Evolutionary conservation across 2,329 filamentous ascomycete genomes (phyloP), one percentile per base, ranked within the genome.

Genomic region (Botryotinia narcissicola): DNA sequence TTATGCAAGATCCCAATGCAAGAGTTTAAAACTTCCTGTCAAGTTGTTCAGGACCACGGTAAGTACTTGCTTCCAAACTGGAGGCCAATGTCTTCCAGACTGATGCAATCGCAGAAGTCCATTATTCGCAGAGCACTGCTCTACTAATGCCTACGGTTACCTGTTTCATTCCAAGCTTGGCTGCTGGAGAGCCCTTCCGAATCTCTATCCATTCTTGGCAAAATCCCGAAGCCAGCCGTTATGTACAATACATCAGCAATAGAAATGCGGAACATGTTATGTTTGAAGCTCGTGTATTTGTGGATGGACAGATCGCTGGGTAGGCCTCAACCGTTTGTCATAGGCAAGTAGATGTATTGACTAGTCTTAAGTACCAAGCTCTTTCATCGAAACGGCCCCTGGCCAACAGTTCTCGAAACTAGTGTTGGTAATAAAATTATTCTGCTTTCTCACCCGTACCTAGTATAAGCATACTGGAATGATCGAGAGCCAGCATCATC

Each of bases 11-110:
- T 92, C 20, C 94, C 94, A 1, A 82, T 95, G 72, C 92, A 93
- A 81, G 94, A 97, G 82, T 97, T 96, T 86, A 91, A 90, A 80
- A 93, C 93, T 12, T 86, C 89, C 75, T 97, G 93, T 81, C 91
- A 92, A 80, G 89, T 91, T 46, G 87, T 90, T 51, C 83, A 83
- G 73, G 87, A 88, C 75, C 81, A 80, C 76, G 83, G 84, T 83
- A 42, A 57, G 66, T 69, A 32, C 35, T n/a, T 69, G n/a, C 48
- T 25, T 42, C 4, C 35, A 18, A 32, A 32, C 16, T 16, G 5
- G n/a, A 69, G 10, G 6, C 10, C 18, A 42, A 20, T 40, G 51
- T 40, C 8, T 5, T 68, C 35, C 18, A 42, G 4, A 29, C 72
- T 73, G 48, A 64, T 66, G 16, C 8, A 22, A 51, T 61, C 12